Percentiles rank a stretch among this genome's conserved stretches.
Evolutionary conservation across 1,284 basidiomycete genomes (phyloP).

Genomic region (Cerioporus squamosus): DNA sequence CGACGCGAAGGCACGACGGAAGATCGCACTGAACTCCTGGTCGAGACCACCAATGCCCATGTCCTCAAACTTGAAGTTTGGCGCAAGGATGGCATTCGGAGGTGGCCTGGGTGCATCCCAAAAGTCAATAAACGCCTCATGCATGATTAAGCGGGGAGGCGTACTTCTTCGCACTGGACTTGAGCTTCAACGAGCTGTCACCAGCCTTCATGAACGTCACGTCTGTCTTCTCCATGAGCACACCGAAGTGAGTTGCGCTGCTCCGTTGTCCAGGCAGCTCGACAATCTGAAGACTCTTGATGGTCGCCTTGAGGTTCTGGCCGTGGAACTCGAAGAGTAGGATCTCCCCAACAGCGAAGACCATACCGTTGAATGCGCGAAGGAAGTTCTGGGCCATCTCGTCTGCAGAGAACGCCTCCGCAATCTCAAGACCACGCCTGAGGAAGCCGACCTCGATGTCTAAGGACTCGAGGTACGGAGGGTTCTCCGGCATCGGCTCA

Average conservation of each 20-base stretch:
- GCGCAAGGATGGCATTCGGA: slow-evolving; percentile 94
- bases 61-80: slow-evolving; percentile 99
- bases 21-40: slow-evolving; percentile 94
- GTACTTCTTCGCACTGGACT: slow-evolving; percentile 89
- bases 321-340: slow-evolving; percentile 93
- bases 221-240: slow-evolving; percentile 91
- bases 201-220: slow-evolving; percentile 88
- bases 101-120: slow-evolving; percentile 60
- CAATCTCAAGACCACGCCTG: slow-evolving; percentile 64
- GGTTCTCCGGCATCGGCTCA: slow-evolving; percentile 66
- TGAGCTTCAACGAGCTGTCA: slow-evolving; percentile 85
- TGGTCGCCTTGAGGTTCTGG: slow-evolving; percentile 77
- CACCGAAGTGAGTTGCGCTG: slow-evolving; percentile 59
- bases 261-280: slow-evolving; percentile 69
- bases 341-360: slow-evolving; percentile 78
- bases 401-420: slow-evolving; percentile 81
- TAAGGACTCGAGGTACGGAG: slow-evolving; percentile 75
- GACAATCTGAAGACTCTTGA: slow-evolving; percentile 71
- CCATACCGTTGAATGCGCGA: slow-evolving; percentile 62
- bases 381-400: slow-evolving; percentile 83
- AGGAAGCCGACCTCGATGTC: slow-evolving; percentile 84
- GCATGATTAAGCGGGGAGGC: slow-evolving; percentile 21
- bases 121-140: neutral
- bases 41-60: slow-evolving; percentile 99
- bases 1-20: slow-evolving; percentile 97